Percentiles rank a stretch among this genome's conserved stretches.
phyloP scores from a whole-genome alignment of 1,284 basidiomycete genomes.

The Microbotryomycetes sp. region DNA sequence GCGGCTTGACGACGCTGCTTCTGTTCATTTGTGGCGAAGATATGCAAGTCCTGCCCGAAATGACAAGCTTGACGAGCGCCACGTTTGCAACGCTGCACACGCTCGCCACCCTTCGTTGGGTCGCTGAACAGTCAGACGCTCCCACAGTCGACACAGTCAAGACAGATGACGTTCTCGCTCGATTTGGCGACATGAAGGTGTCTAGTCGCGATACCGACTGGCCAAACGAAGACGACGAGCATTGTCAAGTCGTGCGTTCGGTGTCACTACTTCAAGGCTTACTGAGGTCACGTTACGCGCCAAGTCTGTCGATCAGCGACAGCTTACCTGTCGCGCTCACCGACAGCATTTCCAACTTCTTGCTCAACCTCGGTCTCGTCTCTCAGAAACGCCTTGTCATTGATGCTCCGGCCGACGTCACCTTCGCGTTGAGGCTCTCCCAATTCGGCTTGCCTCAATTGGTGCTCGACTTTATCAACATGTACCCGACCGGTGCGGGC shows the following conservation, averaged over 20 bases:
- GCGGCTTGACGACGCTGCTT: conserved; percentile 39
- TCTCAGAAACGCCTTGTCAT: conserved; percentile 21
- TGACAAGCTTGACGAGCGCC: conserved; percentile 9
- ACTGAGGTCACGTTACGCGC: not conserved
- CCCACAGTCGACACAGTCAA: conserved; percentile 25
- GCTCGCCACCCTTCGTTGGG: conserved; percentile 39
- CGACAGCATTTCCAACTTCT: conserved; percentile 42
- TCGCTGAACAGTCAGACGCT: conserved; percentile 35
- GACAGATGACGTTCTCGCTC: conserved; percentile 40
- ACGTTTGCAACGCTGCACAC: conserved; percentile 40
- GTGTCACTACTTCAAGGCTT: conserved; percentile 55
- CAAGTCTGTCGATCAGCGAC: not conserved
- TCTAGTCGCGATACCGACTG: conserved; percentile 16
- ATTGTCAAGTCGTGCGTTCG: conserved; percentile 51
- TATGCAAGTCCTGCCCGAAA: conserved; percentile 31
- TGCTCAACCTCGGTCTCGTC: conserved; percentile 51
- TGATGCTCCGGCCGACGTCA: conserved; percentile 49
- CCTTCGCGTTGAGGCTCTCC: conserved; percentile 62
- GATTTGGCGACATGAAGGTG: conserved; percentile 44
- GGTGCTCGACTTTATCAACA: conserved; percentile 58
- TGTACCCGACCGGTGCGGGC: conserved; percentile 67
- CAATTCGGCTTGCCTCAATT: conserved; percentile 57
- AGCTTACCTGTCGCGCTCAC: conserved; percentile 2
- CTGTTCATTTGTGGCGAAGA: conserved; percentile 37
- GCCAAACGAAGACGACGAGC: conserved; percentile 32